Evolutionary conservation across 306 rosid genomes (phyloP).

Genomic region (Amphicarpaea edgeworthii): DNA sequence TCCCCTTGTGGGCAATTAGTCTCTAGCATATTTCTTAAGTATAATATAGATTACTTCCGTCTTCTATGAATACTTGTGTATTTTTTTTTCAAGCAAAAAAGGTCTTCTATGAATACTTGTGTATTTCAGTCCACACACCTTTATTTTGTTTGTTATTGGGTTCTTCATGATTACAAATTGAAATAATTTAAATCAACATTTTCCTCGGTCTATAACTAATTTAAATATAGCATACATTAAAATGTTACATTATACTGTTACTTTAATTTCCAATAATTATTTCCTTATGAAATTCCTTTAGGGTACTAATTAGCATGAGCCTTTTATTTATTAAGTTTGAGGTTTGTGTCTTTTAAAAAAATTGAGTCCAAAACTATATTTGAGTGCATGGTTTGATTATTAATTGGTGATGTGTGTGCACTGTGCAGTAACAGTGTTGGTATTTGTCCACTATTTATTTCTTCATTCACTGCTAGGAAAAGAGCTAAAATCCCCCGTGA

Average conservation of each 20-base stretch:
- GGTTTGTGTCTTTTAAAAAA: constrained; percentile 1
- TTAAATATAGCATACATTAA: neutral
- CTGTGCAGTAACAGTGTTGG: neutral
- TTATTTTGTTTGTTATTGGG: neutral
- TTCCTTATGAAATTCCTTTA: neutral
- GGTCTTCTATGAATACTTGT: neutral
- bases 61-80: neutral
- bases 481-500: neutral
- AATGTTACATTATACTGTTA: neutral
- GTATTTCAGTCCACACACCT: constrained; percentile 5
- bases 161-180: constrained; percentile 18
- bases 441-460: neutral
- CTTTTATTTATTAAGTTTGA: neutral
- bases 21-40: constrained; percentile 1
- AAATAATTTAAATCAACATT: neutral
- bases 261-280: neutral
- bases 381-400: constrained; percentile 3
- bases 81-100: no score
- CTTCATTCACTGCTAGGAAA: neutral
- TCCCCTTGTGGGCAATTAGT: neutral
- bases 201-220: neutral
- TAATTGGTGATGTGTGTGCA: neutral
- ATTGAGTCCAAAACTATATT: neutral
- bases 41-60: constrained; percentile 3
- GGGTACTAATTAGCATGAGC: neutral